Evolutionary conservation across 2,329 filamentous ascomycete genomes (phyloP).

Genomic region (Scortechinia acanthostroma): DNA sequence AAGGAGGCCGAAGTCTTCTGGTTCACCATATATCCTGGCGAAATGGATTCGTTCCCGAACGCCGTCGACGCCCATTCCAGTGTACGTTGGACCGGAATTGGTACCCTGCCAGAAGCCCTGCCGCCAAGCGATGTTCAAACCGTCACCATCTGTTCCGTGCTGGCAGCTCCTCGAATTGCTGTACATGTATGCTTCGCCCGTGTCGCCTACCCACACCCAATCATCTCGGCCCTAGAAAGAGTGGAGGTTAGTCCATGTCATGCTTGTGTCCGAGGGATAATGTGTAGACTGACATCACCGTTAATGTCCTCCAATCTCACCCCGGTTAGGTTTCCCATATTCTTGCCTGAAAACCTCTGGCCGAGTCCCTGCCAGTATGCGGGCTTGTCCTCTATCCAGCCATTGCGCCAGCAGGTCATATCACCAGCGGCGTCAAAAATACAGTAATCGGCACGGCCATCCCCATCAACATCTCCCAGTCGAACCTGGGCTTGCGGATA

Average conservation of each 20-base stretch:
- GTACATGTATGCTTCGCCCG: neutral
- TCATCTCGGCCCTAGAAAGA: neutral
- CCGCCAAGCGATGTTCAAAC: too few species aligned
- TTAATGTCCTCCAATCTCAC: constrained; percentile 13
- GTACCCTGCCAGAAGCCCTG: too few species aligned
- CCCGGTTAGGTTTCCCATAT: constrained; percentile 10
- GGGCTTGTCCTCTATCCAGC: constrained; percentile 14
- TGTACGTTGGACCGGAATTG: too few species aligned
- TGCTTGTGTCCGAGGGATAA: too few species aligned
- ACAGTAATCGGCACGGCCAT: constrained; percentile 24
- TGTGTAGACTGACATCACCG: too few species aligned
- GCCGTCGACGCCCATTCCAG: too few species aligned
- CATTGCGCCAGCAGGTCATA: constrained; percentile 20
- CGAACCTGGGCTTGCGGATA: constrained; percentile 10
- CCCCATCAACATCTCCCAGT: constrained; percentile 20
- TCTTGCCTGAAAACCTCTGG: too few species aligned
- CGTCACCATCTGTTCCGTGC: too few species aligned
- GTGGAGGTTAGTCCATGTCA: neutral
- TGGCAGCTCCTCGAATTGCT: neutral
- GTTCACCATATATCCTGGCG: constrained; percentile 12
- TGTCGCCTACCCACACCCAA: neutral
- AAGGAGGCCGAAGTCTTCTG: constrained; percentile 6
- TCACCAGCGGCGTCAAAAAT: constrained; percentile 12
- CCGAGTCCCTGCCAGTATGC: constrained; percentile 23
- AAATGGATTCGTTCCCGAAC: constrained; percentile 12